Conservation (phyloP, 1,139 yeast genomes). For the Debaryomyces psychrophilus region DNA sequence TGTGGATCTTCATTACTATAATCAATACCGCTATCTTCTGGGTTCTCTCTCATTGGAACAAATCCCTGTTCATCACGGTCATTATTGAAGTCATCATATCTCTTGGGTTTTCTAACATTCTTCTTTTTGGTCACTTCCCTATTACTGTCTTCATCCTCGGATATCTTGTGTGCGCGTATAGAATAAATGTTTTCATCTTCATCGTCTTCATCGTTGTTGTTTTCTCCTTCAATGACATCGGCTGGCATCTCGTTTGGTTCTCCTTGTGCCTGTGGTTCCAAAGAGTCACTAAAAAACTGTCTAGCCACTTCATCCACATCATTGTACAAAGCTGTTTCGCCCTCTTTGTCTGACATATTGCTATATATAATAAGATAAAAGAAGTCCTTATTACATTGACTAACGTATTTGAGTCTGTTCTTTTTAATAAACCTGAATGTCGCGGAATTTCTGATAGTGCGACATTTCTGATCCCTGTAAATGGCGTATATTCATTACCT, state of each 20-base stretch:
- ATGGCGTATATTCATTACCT: no score
- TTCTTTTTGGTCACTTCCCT: slow-evolving; percentile 42
- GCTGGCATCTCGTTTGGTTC: slow-evolving; percentile 5
- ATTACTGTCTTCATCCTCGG: slow-evolving; percentile 18
- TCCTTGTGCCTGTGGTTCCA: slow-evolving; percentile 7
- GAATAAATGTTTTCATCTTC: slow-evolving; percentile 28
- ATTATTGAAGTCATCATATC: slow-evolving; percentile 13
- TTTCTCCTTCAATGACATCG: slow-evolving; percentile 16
- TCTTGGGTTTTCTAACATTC: slow-evolving; percentile 35
- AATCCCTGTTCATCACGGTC: slow-evolving; percentile 16
- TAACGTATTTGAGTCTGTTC: background rate
- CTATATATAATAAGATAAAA: background rate
- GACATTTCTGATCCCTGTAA: no score
- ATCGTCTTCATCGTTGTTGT: slow-evolving; percentile 15
- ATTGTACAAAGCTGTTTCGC: slow-evolving; percentile 1
- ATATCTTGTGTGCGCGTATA: slow-evolving; percentile 34
- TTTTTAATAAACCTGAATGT: background rate
- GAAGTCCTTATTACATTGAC: background rate
- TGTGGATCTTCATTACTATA: slow-evolving; percentile 47
- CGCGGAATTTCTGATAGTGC: background rate
- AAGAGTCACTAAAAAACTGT: slow-evolving; percentile 7
- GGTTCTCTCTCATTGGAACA: slow-evolving; percentile 18
- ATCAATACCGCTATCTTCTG: slow-evolving; percentile 17
- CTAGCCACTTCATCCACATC: slow-evolving; percentile 3
- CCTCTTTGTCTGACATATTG: slow-evolving; percentile 8